Evolutionary conservation across 108 stramenopile genomes (phyloP).

Genomic region (Asterionellopsis glacialis): DNA sequence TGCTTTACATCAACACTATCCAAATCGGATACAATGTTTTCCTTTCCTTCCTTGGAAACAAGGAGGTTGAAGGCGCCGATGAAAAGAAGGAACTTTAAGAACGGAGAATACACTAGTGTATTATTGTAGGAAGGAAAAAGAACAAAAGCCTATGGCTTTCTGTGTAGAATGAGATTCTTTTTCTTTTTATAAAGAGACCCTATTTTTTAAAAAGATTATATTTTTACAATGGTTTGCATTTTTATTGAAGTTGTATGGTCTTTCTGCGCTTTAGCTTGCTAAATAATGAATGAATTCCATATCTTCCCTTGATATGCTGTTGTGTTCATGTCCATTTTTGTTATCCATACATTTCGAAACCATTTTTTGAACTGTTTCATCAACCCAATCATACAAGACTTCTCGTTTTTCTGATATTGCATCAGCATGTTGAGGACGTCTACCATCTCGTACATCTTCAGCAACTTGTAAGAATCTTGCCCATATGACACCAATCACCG

Average conservation of each 20-base stretch:
- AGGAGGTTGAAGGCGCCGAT: slow-evolving; percentile 58
- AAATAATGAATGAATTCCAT: neutral
- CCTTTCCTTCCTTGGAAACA: slow-evolving; percentile 91
- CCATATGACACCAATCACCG: slow-evolving; percentile 54
- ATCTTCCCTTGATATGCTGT: neutral
- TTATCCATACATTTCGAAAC: slow-evolving; percentile 1
- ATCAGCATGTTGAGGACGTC: slow-evolving; percentile 44
- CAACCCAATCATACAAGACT: slow-evolving; percentile 62
- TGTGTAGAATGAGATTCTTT: neutral
- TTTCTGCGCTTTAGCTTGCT: too few relatives aligned
- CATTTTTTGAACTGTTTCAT: slow-evolving; percentile 44
- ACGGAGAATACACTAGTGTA: neutral
- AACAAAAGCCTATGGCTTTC: neutral
- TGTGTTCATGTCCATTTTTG: too few relatives aligned
- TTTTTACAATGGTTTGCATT: too few relatives aligned
- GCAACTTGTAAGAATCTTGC: slow-evolving; percentile 58
- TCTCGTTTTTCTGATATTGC: slow-evolving; percentile 58
- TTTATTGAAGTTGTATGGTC: too few relatives aligned
- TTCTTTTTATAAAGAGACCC: too few relatives aligned
- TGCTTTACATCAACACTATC: slow-evolving; percentile 95
- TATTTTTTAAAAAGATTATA: too few relatives aligned
- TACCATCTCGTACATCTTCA: slow-evolving; percentile 63
- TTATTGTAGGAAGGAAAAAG: neutral
- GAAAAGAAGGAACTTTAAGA: slow-evolving; percentile 29
- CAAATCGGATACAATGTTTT: slow-evolving; percentile 95